Percentiles rank a stretch among this genome's conserved stretches.
phyloP scores from a whole-genome alignment of 306 rosid species.

The Vicia sativa region DNA sequence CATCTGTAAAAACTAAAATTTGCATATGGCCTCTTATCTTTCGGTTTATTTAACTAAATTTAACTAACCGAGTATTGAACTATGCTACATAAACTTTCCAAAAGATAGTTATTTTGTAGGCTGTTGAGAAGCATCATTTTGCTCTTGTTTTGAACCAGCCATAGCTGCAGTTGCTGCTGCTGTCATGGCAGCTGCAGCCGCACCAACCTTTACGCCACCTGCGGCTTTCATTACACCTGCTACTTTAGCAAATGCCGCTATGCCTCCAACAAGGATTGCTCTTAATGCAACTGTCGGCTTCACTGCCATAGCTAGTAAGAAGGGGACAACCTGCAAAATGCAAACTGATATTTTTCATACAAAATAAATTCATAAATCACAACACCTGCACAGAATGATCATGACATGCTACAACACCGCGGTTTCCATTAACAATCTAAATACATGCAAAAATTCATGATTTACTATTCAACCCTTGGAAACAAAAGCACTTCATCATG shows the following conservation, averaged over 20 bases:
- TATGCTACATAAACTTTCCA: conserved; percentile 39
- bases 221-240: conserved; percentile 84
- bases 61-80: conserved; percentile 13
- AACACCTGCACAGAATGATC: conserved; percentile 6
- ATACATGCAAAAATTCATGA: conserved; percentile 11
- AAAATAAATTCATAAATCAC: background rate
- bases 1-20: conserved; percentile 29
- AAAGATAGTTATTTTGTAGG: conserved; percentile 32
- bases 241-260: conserved; percentile 85
- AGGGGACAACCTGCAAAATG: conserved; percentile 38
- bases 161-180: conserved; percentile 87
- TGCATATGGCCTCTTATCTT: conserved; percentile 23
- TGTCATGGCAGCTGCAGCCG: conserved; percentile 78
- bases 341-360: conserved; percentile 20
- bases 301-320: conserved; percentile 50
- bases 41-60: conserved; percentile 27
- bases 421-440: conserved; percentile 24
- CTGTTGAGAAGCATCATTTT: conserved; percentile 53
- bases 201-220: conserved; percentile 79
- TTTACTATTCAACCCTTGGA: conserved; percentile 1
- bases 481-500: conserved; percentile 1
- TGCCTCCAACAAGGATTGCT: conserved; percentile 81
- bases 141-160: conserved; percentile 69
- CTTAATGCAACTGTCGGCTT: conserved; percentile 89
- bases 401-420: background rate